A percentile compares a stretch with the other conserved stretches of the same genome.
phyloP scores from a whole-genome alignment of 2,329 filamentous ascomycete genomes.

The Macrophomina phaseolina region DNA sequence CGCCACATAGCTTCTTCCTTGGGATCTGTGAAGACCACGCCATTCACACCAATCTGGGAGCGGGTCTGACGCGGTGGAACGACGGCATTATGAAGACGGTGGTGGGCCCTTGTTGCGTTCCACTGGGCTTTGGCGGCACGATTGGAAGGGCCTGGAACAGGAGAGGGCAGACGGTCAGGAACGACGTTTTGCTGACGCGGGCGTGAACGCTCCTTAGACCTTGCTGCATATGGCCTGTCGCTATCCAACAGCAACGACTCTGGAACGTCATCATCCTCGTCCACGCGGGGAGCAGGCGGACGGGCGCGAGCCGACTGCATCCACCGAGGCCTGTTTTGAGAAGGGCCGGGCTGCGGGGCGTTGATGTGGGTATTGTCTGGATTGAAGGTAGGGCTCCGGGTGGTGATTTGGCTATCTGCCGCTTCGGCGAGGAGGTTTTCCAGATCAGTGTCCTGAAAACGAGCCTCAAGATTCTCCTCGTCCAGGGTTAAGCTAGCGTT shows the following conservation, averaged over 20 bases:
- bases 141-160: slow-evolving; percentile 52
- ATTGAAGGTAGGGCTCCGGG: slow-evolving; percentile 49
- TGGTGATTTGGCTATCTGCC: slow-evolving; percentile 54
- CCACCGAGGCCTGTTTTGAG: slow-evolving; percentile 24
- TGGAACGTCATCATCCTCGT: slow-evolving; percentile 68
- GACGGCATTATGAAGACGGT: slow-evolving; percentile 46
- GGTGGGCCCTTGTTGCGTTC: slow-evolving; percentile 55
- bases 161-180: slow-evolving; percentile 44
- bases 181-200: slow-evolving; percentile 25
- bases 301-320: slow-evolving; percentile 31
- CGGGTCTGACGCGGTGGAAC: slow-evolving; percentile 29
- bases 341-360: slow-evolving; percentile 12
- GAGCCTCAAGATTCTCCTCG: slow-evolving; percentile 56
- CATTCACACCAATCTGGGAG: slow-evolving; percentile 23
- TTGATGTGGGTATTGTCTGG: slow-evolving; percentile 33
- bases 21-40: slow-evolving; percentile 53
- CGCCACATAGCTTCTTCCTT: slow-evolving; percentile 86
- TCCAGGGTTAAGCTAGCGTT: slow-evolving; percentile 55
- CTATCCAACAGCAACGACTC: slow-evolving; percentile 67
- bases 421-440: slow-evolving; percentile 62
- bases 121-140: slow-evolving; percentile 55
- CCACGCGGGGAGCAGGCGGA: slow-evolving; percentile 32
- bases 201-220: slow-evolving; percentile 30
- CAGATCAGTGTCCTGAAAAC: slow-evolving; percentile 63
- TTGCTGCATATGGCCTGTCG: slow-evolving; percentile 40